Percentiles rank a stretch among this genome's conserved stretches.
Evolutionary conservation across 331 rosid species (phyloP).

Genomic region (Acacia pycnantha): DNA sequence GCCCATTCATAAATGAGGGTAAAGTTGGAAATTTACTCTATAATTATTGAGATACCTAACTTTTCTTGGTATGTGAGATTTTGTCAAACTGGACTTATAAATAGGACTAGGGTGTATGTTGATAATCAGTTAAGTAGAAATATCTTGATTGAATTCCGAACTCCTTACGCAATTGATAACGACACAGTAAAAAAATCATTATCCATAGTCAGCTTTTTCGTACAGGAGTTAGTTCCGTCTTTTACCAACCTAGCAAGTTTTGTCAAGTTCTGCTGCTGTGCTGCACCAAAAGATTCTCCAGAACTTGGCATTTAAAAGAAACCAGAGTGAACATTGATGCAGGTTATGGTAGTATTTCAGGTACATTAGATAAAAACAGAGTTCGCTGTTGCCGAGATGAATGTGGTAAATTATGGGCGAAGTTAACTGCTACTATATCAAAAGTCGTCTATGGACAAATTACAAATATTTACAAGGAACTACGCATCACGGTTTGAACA

Average conservation of each 20-base stretch:
- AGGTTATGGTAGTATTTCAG: background rate
- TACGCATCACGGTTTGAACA: background rate
- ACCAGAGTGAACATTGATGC: background rate
- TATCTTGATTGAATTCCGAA: background rate
- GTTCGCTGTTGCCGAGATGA: background rate
- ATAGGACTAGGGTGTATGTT: background rate
- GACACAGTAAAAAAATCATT: background rate
- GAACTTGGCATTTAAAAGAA: background rate
- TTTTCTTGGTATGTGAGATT: too few relatives aligned
- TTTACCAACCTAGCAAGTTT: background rate
- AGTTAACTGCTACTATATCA: conserved; percentile 14
- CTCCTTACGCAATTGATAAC: background rate
- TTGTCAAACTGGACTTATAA: too few relatives aligned
- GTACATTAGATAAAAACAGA: background rate
- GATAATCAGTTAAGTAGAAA: background rate
- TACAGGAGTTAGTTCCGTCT: background rate
- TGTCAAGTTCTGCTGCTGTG: background rate
- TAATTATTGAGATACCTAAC: too few relatives aligned
- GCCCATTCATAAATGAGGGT: too few relatives aligned
- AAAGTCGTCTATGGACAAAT: background rate
- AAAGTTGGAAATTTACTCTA: too few relatives aligned
- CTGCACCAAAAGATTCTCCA: background rate
- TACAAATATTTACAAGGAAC: conserved; percentile 36
- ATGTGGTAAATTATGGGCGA: background rate
- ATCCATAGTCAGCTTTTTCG: background rate